Evolutionary conservation across 441 rosid species (phyloP).

Genomic region (Gossypium schwendimanii): DNA sequence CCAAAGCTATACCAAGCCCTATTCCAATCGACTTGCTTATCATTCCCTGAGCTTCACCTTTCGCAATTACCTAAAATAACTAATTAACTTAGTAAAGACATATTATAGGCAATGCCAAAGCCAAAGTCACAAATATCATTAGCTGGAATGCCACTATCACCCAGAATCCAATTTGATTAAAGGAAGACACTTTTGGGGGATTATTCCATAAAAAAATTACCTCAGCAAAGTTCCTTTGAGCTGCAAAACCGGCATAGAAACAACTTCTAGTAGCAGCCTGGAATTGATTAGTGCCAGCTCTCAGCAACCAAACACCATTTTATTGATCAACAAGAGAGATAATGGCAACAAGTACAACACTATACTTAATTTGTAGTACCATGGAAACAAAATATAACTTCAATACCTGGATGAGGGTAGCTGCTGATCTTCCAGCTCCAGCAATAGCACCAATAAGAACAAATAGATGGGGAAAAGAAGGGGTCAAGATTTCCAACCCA

Average conservation of each 20-base stretch:
- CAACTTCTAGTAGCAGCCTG: conserved; percentile 95
- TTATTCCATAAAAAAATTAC: conserved; percentile 24
- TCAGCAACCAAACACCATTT: no score
- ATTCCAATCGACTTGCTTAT: conserved; percentile 87
- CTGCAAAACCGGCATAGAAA: conserved; percentile 97
- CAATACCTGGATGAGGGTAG: conserved; percentile 67
- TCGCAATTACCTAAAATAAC: conserved; percentile 70
- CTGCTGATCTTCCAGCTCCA: conserved; percentile 93
- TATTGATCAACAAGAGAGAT: conserved; percentile 3
- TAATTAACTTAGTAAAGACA: conserved; percentile 12
- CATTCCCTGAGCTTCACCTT: conserved; percentile 99
- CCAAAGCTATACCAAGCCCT: conserved; percentile 73
- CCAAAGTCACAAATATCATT: neutral
- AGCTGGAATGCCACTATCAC: neutral
- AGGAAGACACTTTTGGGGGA: neutral
- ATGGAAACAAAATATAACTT: neutral
- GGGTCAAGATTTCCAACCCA: conserved; percentile 90
- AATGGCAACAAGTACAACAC: neutral
- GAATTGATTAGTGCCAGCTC: neutral
- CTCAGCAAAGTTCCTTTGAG: conserved; percentile 98
- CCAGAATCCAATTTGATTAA: neutral
- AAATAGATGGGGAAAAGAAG: conserved; percentile 78
- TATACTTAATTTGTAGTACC: neutral
- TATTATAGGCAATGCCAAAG: conserved; percentile 2
- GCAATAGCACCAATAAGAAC: conserved; percentile 79